Percentiles rank a stretch among this genome's conserved stretches.
phyloP scores from a whole-genome alignment of 2,329 filamentous ascomycete genomes.

The Neonectria magnoliae region DNA sequence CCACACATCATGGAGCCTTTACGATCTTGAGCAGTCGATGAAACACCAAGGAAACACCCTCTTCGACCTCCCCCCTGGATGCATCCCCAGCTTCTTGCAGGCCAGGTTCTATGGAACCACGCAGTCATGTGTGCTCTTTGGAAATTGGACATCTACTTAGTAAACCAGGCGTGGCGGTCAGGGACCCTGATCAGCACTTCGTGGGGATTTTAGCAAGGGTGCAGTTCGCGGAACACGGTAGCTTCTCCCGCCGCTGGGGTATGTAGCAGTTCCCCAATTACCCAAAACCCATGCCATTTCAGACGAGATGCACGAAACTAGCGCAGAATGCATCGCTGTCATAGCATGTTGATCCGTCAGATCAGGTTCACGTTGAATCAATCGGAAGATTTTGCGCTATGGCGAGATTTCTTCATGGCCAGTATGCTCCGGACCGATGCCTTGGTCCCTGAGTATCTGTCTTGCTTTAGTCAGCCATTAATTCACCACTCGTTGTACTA shows the following conservation, averaged over 20 bases:
- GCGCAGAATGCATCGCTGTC: too few species aligned
- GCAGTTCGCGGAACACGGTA: background rate
- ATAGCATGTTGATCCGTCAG: too few species aligned
- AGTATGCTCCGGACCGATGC: too few species aligned
- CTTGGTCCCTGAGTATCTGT: too few species aligned
- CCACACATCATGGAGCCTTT: background rate
- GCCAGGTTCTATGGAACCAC: background rate
- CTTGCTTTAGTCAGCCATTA: too few species aligned
- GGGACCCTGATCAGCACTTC: slow-evolving; percentile 4
- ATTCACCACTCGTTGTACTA: too few species aligned
- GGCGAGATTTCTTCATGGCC: too few species aligned
- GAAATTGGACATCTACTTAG: background rate
- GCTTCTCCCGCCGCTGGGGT: background rate
- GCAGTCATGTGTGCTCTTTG: background rate
- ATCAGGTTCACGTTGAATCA: too few species aligned
- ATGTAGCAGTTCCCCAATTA: background rate
- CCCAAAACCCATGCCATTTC: too few species aligned
- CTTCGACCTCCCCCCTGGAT: background rate
- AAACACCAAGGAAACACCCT: background rate
- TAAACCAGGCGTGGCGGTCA: background rate
- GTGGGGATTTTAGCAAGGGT: background rate
- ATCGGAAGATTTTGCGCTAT: too few species aligned
- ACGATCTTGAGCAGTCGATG: background rate
- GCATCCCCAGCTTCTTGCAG: background rate
- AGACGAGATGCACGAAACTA: too few species aligned